Evolutionary conservation across 208 protist genomes (phyloP), one percentile per base, ranked within the genome.

Genomic region (Trypanosoma conorhini): DNA sequence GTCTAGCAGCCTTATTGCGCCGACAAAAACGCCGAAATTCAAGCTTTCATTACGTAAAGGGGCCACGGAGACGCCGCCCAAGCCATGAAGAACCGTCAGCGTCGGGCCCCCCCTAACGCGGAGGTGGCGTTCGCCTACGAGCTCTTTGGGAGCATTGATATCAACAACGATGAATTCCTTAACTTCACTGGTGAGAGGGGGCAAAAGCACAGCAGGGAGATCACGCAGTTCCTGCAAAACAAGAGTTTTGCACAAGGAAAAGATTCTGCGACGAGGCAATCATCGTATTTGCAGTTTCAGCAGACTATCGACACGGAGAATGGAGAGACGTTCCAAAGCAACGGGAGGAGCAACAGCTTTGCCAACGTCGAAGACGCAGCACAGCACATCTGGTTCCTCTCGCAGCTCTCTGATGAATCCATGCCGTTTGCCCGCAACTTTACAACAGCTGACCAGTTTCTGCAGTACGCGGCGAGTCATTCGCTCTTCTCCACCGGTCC

Each of bases 341-440:
- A 26, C 12, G 35, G 3, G 19, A 50, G 31, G n/a, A 77, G 26
- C 35, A 42, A 48, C 19, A 65, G 35, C 35, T 77, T 96, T 13
- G 79, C 83, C 5, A 63, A 72, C 33, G 71, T 93, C 22, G 88
- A 91, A 50, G 84, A 90, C 60, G 75, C 64, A 19, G 61, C 71
- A 21, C 74, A 88, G 69, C 91, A 93, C 70, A 79, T 89, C 62
- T 96, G 91, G 91, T 56, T 96, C 15, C 75, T 96, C 59, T 74
- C 83, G 15, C 87, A 96, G 48, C 35, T 22, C 3, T 44, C 72
- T 28, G 70, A 74, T 38, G 74, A 67, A 31, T 62, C 57, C 9
- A 70, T 76, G 10, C 91, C 84, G 0, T 92, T 75, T 67, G 91
- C 82, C 17, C 86, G 83, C 4, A 80, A 85, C 40, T 92, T 96